phyloP scores from a whole-genome alignment of 768 basidiomycete genomes.

The Russula sp. region DNA sequence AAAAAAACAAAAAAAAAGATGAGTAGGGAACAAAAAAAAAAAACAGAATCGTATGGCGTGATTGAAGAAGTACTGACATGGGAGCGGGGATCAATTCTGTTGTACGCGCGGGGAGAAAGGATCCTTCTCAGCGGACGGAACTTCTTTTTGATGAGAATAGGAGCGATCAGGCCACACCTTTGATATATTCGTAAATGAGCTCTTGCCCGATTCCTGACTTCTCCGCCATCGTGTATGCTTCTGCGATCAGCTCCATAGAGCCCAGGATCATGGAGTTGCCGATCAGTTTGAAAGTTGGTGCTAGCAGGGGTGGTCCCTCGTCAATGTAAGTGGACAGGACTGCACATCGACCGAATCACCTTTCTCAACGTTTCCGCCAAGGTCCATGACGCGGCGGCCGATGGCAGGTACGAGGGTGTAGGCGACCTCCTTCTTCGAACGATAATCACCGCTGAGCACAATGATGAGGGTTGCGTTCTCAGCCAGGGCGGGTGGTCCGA shows the following conservation, averaged over 20 bases:
- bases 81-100: slow-evolving; percentile 67
- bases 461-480: slow-evolving; percentile 61
- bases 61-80: slow-evolving; percentile 28
- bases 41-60: neutral
- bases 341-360: slow-evolving; percentile 35
- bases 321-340: neutral
- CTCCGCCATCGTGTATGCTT: slow-evolving; percentile 79
- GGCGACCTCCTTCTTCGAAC: slow-evolving; percentile 75
- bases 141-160: neutral
- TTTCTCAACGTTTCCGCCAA: slow-evolving; percentile 83
- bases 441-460: slow-evolving; percentile 74
- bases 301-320: slow-evolving; percentile 30
- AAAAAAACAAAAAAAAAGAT: too few relatives aligned
- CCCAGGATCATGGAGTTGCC: slow-evolving; percentile 77
- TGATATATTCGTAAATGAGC: slow-evolving; percentile 49
- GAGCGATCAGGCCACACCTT: slow-evolving; percentile 37
- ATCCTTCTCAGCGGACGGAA: slow-evolving; percentile 18
- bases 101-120: neutral
- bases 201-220: slow-evolving; percentile 73
- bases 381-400: slow-evolving; percentile 69
- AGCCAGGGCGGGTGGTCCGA: slow-evolving; percentile 65
- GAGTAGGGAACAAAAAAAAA: neutral
- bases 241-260: slow-evolving; percentile 72
- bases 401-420: slow-evolving; percentile 75
- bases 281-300: slow-evolving; percentile 68